phyloP scores from a whole-genome alignment of 805 yeast genomes.

The Kodamaea fukazawae region DNA sequence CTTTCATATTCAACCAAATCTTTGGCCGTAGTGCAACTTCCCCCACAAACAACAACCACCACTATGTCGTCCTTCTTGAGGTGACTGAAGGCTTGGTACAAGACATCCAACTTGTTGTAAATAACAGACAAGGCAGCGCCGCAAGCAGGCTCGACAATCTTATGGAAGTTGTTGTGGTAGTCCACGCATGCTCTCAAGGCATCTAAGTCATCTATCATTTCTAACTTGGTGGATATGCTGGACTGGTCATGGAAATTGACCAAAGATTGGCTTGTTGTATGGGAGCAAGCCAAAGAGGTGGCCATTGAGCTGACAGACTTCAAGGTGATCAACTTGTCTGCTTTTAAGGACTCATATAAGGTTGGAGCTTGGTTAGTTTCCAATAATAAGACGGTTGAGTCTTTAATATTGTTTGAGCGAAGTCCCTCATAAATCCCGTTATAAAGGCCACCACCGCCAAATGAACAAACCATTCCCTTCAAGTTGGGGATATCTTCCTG shows the following conservation, averaged over 20 bases:
- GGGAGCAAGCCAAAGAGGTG: slow-evolving; percentile 60
- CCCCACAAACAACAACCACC: slow-evolving; percentile 59
- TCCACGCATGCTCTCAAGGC: slow-evolving; percentile 52
- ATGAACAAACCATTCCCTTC: slow-evolving; percentile 50
- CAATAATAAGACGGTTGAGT: slow-evolving; percentile 39
- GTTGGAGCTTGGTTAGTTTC: slow-evolving; percentile 68
- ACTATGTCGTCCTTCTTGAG: slow-evolving; percentile 42
- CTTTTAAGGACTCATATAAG: slow-evolving; percentile 48
- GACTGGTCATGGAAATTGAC: slow-evolving; percentile 27
- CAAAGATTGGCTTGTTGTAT: slow-evolving; percentile 50
- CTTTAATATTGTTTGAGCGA: slow-evolving; percentile 24
- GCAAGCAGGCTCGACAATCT: slow-evolving; percentile 68
- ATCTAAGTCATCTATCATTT: slow-evolving; percentile 46
- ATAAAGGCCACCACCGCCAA: slow-evolving; percentile 59
- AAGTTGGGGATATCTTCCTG: slow-evolving; percentile 20
- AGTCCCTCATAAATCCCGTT: slow-evolving; percentile 51
- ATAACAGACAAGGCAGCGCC: slow-evolving; percentile 63
- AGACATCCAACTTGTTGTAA: slow-evolving; percentile 33
- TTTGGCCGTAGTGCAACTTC: slow-evolving; percentile 18
- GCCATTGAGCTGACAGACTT: slow-evolving; percentile 55
- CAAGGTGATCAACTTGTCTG: slow-evolving; percentile 43
- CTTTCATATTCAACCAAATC: slow-evolving; percentile 13
- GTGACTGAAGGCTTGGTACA: slow-evolving; percentile 23
- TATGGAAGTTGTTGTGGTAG: slow-evolving; percentile 50
- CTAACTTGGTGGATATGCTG: slow-evolving; percentile 19